These are phyloP conservation scores for Venturia pyrina DNA, from an alignment of 2,329 filamentous ascomycete genomes.

Conservation along the genomic window DNA sequence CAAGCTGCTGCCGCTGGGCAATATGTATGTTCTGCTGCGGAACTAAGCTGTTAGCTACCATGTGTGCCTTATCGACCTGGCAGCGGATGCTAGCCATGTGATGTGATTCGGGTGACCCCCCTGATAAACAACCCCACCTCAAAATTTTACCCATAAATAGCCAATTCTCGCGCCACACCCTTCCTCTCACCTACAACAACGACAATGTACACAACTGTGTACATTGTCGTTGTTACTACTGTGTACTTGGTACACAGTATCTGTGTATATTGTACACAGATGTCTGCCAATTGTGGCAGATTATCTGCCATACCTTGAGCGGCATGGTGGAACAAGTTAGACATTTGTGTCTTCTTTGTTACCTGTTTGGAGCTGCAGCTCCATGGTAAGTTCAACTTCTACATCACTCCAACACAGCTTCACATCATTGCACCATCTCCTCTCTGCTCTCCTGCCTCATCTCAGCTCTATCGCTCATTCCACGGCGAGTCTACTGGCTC, in stretches of 20 bases:
- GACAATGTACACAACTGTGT: background rate
- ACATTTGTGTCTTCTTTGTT: background rate
- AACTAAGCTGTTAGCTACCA: background rate
- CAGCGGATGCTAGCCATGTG: background rate
- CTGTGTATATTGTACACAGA: background rate
- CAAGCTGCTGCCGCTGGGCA: background rate
- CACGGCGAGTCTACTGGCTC: background rate
- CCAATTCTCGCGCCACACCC: background rate
- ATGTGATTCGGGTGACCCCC: slow-evolving; percentile 1
- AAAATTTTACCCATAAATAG: background rate
- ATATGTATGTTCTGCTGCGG: background rate
- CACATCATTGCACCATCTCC: background rate
- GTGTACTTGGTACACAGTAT: background rate
- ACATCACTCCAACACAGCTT: background rate
- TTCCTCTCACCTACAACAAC: background rate
- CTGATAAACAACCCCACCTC: background rate
- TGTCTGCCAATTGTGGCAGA: background rate
- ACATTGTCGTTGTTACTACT: background rate
- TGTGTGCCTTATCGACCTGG: background rate
- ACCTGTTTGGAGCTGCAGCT: background rate
- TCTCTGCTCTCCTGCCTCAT: background rate
- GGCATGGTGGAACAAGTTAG: background rate
- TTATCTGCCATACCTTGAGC: background rate
- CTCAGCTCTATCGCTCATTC: background rate
- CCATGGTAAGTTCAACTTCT: background rate